Percentiles rank a stretch among this genome's conserved stretches.
Evolutionary conservation across 352 stramenopile species (phyloP).

Genomic region (Phytophthora melonis): DNA sequence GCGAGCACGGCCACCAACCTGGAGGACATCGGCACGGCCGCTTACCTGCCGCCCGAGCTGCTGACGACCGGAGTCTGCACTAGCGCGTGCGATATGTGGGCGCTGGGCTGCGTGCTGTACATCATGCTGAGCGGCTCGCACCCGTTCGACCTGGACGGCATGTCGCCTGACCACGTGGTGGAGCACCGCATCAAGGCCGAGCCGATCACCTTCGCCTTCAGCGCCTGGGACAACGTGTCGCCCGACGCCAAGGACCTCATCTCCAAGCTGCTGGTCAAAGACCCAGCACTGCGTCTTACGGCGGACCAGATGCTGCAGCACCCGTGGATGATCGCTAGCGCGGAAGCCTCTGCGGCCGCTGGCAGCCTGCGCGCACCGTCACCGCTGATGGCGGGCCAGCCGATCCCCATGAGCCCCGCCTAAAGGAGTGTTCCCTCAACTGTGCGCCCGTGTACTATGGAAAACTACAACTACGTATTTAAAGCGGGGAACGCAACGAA

Average conservation of each 20-base stretch:
- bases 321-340: slow-evolving; percentile 80
- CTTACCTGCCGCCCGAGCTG: slow-evolving; percentile 77
- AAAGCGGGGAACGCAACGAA: slow-evolving; percentile 21
- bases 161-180: slow-evolving; percentile 86
- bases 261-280: slow-evolving; percentile 81
- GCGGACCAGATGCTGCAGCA: slow-evolving; percentile 93
- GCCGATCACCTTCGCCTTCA: slow-evolving; percentile 63
- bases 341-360: slow-evolving; percentile 17
- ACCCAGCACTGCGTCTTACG: slow-evolving; percentile 87
- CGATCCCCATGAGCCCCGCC: slow-evolving; percentile 32
- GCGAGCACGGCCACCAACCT: slow-evolving; percentile 38
- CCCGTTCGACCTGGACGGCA: slow-evolving; percentile 93
- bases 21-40: slow-evolving; percentile 79
- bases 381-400: slow-evolving; percentile 35
- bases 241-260: slow-evolving; percentile 92
- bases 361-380: slow-evolving; percentile 19
- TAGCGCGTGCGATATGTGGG: slow-evolving; percentile 81
- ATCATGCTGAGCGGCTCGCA: slow-evolving; percentile 94
- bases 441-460: slow-evolving; percentile 20
- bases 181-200: slow-evolving; percentile 76
- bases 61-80: slow-evolving; percentile 63
- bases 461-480: slow-evolving; percentile 41
- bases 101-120: slow-evolving; percentile 94
- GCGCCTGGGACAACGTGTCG: slow-evolving; percentile 79
- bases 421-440: slow-evolving; percentile 10